Evolutionary conservation across 1,284 basidiomycete genomes (phyloP).

Genomic region (Cutaneotrichosporon dermatis): DNA sequence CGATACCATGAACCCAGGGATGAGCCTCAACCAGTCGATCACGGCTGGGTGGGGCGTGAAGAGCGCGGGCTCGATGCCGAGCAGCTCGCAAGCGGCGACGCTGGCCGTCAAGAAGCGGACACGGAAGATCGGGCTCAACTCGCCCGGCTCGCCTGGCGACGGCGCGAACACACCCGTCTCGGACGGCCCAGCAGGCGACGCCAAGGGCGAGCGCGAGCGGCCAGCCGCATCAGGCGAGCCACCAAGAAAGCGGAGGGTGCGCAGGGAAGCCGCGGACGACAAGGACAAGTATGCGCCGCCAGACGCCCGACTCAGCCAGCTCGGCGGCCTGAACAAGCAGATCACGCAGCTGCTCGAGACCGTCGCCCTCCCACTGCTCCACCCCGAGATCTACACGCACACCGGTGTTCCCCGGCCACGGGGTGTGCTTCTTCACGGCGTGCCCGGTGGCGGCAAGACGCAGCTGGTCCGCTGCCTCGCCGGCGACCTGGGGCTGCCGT

Average conservation of each 20-base stretch:
- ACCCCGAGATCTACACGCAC: constrained; percentile 91
- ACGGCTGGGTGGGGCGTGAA: constrained; percentile 39
- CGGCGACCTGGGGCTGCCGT: constrained; percentile 85
- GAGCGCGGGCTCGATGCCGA: neutral
- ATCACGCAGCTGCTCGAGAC: constrained; percentile 93
- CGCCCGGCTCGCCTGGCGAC: constrained; percentile 3
- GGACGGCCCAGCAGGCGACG: constrained; percentile 11
- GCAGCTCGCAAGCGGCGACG: neutral
- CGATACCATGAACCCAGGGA: constrained; percentile 15
- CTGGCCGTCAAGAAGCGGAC: constrained; percentile 11
- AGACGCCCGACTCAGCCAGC: constrained; percentile 60
- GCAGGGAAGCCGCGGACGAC: neutral
- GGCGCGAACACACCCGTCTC: constrained; percentile 9
- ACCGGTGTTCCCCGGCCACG: constrained; percentile 89
- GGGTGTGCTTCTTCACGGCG: constrained; percentile 91
- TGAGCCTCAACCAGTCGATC: constrained; percentile 38
- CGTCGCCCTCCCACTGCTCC: constrained; percentile 87
- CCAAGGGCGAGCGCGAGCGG: neutral
- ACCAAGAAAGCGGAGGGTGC: constrained; percentile 14
- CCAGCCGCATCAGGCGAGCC: neutral
- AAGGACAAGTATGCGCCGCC: constrained; percentile 45
- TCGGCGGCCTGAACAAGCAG: constrained; percentile 80
- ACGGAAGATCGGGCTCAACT: constrained; percentile 20
- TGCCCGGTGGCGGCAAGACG: constrained; percentile 96
- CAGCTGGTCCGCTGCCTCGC: constrained; percentile 87